Base-by-base conservation (phyloP, 1,284 basidiomycete species). In the Irpex sp. region DNA sequence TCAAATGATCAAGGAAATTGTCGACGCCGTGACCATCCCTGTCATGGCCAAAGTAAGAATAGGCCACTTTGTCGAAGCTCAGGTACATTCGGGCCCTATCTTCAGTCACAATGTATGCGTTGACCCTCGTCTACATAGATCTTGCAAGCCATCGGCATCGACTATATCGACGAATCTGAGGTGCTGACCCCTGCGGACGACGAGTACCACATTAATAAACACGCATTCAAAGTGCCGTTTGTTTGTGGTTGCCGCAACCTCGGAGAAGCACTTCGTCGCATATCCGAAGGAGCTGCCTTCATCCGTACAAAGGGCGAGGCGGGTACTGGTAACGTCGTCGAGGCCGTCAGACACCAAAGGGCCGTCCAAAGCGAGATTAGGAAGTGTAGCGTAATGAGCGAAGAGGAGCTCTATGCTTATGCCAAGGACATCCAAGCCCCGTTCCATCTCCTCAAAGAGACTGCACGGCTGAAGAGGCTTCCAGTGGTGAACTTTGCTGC, bases 121-220 rank as follows among this genome's bases (percentile, higher is more conserved):
- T 39, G 21, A 47, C 36, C 53, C 3, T 19, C 37, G 53, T 61
- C 53, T 61, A 58, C 58, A n/a, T 74, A 96, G 90, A 97, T 99
- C 71, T 80, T 98, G 37, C 95, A 98, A 84, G 86, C 89, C 19
- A 85, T 98, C 72, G 96, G 97, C 8, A 92, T 98, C 59, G 97
- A 99, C 79, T 99, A 98, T 78, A 97, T 99, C 70, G 97, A 99
- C 77, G 94, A 95, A 78, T 95, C 90, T 15, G 97, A 98, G 78
- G 97, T 99, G 57, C 83, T 99, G 63, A 98, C 97, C 0, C 94
- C 95, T 53, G 97, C 97, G 33, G 97, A 96, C 74, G 93, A 95
- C 61, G 89, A 94, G 70, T 81, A 86, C 75, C 79, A 79, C 76
- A 89, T 92, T 81, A 93, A 93, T 80, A 97, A 97, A 78, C 94